A percentile compares a stretch with the other conserved stretches of the same genome.
These are phyloP conservation scores for Oropetium thomaeum DNA, from an alignment of 176 grass and related monocot species.

Conservation along the genomic window DNA sequence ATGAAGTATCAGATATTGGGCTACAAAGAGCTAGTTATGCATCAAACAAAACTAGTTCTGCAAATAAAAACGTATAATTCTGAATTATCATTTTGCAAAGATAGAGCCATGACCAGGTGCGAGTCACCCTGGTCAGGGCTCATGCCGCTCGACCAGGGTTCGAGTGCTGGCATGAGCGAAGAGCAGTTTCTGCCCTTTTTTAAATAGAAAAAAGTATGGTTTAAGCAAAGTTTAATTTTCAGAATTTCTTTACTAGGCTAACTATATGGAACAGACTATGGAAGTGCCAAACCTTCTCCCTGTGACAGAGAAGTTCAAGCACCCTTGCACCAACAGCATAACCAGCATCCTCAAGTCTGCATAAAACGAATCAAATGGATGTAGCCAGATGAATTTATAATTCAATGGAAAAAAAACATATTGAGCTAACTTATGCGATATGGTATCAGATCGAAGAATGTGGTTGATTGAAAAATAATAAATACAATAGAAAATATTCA, in stretches of 20 bases:
- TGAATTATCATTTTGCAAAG: neutral
- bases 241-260: neutral
- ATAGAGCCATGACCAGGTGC: neutral
- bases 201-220: neutral
- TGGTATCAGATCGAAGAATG: conserved; percentile 16
- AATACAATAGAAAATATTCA: too few species aligned
- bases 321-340: conserved; percentile 95
- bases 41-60: neutral
- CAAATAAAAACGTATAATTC: neutral
- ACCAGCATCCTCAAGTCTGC: conserved; percentile 90
- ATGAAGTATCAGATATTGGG: neutral
- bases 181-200: neutral
- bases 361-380: conserved; percentile 24
- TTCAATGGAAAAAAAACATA: neutral
- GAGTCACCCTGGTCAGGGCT: neutral
- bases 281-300: conserved; percentile 64
- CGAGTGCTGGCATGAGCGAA: neutral
- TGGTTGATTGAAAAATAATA: neutral
- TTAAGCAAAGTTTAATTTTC: neutral
- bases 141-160: neutral
- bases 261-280: neutral
- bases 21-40: neutral
- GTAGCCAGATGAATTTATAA: neutral
- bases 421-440: neutral
- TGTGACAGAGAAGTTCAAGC: conserved; percentile 93